A percentile compares a stretch with the other conserved stretches of the same genome.
These are phyloP conservation scores for Clarireedia paspali DNA, from an alignment of 2,329 filamentous ascomycete genomes.

Conservation along the genomic window DNA sequence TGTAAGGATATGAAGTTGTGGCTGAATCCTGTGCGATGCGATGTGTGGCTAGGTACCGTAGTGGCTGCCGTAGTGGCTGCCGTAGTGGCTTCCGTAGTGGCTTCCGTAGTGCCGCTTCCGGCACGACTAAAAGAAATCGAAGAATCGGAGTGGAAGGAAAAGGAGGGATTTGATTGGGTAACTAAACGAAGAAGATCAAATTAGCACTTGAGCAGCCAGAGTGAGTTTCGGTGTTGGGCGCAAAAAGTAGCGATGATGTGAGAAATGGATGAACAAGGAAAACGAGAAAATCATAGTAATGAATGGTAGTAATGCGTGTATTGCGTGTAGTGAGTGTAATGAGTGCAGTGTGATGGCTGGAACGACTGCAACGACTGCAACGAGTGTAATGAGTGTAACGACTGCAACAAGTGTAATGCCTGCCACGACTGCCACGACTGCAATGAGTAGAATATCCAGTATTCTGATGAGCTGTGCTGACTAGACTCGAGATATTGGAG, in stretches of 20 bases:
- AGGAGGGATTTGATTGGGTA: not conserved
- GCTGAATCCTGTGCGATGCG: not conserved
- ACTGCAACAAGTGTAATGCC: too few species aligned
- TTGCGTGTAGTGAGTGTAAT: too few species aligned
- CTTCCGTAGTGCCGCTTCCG: not conserved
- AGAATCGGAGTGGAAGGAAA: not conserved
- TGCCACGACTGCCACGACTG: too few species aligned
- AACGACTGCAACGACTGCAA: too few species aligned
- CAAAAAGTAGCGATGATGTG: not conserved
- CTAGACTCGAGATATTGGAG: not conserved
- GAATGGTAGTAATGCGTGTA: too few species aligned
- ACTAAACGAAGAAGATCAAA: conserved; percentile 2
- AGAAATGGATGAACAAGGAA: too few species aligned
- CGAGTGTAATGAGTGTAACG: too few species aligned
- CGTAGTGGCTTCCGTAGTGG: too few species aligned
- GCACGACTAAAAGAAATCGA: not conserved
- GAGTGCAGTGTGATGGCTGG: too few species aligned
- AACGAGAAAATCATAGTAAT: too few species aligned
- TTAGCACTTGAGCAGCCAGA: not conserved
- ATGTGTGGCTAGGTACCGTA: too few species aligned
- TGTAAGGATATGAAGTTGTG: not conserved
- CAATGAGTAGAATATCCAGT: too few species aligned
- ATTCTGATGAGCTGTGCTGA: not conserved
- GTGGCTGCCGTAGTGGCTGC: not conserved
- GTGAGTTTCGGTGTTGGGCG: not conserved